Percentiles rank a stretch among this genome's conserved stretches.
These are phyloP conservation scores for Saccharomycopsis fodiens DNA, from an alignment of 805 yeast genomes.

Conservation along the genomic window DNA sequence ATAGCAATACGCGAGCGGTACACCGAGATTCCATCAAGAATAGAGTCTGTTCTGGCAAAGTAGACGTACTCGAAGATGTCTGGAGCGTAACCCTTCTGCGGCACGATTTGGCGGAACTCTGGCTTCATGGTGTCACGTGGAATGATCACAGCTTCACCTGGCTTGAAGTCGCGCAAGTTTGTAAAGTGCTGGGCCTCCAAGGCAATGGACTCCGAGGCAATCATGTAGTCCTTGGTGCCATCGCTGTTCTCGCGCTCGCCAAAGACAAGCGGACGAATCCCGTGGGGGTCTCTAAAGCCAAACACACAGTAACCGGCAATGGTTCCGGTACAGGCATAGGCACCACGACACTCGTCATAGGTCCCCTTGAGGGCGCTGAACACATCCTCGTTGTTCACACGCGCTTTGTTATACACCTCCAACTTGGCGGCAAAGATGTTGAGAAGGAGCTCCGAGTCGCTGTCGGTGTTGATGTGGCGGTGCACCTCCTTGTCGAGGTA, in stretches of 20 bases:
- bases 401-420: constrained; percentile 83
- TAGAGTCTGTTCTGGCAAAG: constrained; percentile 96
- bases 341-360: constrained; percentile 78
- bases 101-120: constrained; percentile 80
- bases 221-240: constrained; percentile 80
- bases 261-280: constrained; percentile 82
- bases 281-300: constrained; percentile 96
- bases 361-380: constrained; percentile 83
- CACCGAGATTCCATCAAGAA: constrained; percentile 93
- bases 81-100: constrained; percentile 74
- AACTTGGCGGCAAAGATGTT: constrained; percentile 89
- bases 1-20: constrained; percentile 86
- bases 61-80: constrained; percentile 96
- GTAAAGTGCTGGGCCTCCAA: constrained; percentile 84
- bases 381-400: constrained; percentile 87
- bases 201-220: constrained; percentile 93
- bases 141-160: constrained; percentile 95
- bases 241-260: constrained; percentile 72
- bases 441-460: constrained; percentile 85
- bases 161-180: constrained; percentile 72
- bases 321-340: constrained; percentile 94
- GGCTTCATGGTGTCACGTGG: constrained; percentile 70
- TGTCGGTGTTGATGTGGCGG: constrained; percentile 95
- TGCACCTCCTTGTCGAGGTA: constrained; percentile 91
- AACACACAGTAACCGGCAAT: constrained; percentile 92